Base-by-base conservation (phyloP, 2,329 filamentous ascomycete species). In the Teratosphaeria pseudoeucalypti region DNA sequence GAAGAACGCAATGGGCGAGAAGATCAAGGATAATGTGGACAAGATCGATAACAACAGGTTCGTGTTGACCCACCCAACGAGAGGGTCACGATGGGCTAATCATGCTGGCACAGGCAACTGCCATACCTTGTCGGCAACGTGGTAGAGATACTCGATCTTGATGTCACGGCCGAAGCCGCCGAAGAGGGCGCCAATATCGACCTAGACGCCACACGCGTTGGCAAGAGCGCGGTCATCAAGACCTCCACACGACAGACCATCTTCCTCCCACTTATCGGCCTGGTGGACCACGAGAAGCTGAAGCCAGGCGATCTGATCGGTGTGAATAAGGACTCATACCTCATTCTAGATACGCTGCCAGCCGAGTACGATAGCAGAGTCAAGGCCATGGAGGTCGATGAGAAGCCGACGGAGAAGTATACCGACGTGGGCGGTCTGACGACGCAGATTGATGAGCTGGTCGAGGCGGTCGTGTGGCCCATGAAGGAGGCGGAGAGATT, bases 401-500 rank as follows among this genome's bases (percentile, higher is more conserved):
- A 99, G 82, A 99, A 99, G 82, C 95, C 94, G 10, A 97, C 92
- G 47, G 94, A 99, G 77, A 96, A 97, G 78, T 99, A 99, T 79
- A 94, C 87, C 58, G 94, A 99, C 78, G 95, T 99, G 14, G 94
- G 94, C 77, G 94, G 94, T 57, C 77, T 99, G 69, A 92, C 96
- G 77, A 99, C 99, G 79, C 94, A 99, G 80, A 99, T 99, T 72
- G 92, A 96, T 75, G 95, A 99, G 78, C 83, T 99, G 58, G 92
- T 99, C 9, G 94, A 99, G 79, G 94, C 94, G 59, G 94, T 99
- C 56, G 94, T 99, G 34, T 97, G 92, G 92, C 94, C 94, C 1
- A 99, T 99, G 94, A 97, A 97, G 83, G 92, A 99, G 78, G 92
- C 94, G 1, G 95, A 99, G 69, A 85, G 92, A 23, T 99, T 99